A percentile compares a stretch with the other conserved stretches of the same genome.
Conservation (phyloP, 352 stramenopile genomes). For the Phytopythium montanum region DNA sequence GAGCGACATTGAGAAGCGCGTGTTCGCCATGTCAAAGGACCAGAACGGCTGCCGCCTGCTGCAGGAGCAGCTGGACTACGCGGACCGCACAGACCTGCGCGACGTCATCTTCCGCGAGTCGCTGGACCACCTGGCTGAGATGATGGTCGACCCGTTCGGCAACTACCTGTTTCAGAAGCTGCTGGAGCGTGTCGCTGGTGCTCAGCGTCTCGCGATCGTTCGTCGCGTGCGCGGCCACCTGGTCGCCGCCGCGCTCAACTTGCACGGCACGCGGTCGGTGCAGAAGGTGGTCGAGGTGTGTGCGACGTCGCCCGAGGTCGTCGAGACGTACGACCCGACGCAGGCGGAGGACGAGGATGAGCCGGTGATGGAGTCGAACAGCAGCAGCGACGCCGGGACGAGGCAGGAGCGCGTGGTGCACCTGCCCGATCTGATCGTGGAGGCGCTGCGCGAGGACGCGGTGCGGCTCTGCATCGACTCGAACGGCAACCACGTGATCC, state of each 20-base stretch:
- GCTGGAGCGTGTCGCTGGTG: slow-evolving; percentile 90
- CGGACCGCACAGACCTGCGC: slow-evolving; percentile 89
- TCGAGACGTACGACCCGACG: slow-evolving; percentile 45
- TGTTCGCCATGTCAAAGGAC: slow-evolving; percentile 92
- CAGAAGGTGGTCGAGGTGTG: slow-evolving; percentile 98
- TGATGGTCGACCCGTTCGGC: slow-evolving; percentile 99
- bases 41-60: slow-evolving; percentile 97
- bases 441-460: slow-evolving; percentile 91
- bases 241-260: slow-evolving; percentile 95
- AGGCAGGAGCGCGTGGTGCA: slow-evolving; percentile 23
- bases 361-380: slow-evolving; percentile 14
- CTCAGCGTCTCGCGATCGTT: slow-evolving; percentile 92
- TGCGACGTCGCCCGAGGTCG: slow-evolving; percentile 72
- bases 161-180: slow-evolving; percentile 99
- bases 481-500: slow-evolving; percentile 98
- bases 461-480: slow-evolving; percentile 97
- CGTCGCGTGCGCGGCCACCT: slow-evolving; percentile 91
- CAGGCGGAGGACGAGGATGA: slow-evolving; percentile 37
- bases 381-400: slow-evolving; percentile 17
- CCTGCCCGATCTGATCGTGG: slow-evolving; percentile 92
- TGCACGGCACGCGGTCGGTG: slow-evolving; percentile 97
- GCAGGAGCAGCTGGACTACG: slow-evolving; percentile 95
- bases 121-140: slow-evolving; percentile 94
- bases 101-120: slow-evolving; percentile 96
- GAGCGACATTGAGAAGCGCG: slow-evolving; percentile 72